Percentiles rank a stretch among this genome's conserved stretches.
These are phyloP conservation scores for Pelagophyceae sp. DNA, from an alignment of 352 stramenopile genomes.

Conservation along the genomic window DNA sequence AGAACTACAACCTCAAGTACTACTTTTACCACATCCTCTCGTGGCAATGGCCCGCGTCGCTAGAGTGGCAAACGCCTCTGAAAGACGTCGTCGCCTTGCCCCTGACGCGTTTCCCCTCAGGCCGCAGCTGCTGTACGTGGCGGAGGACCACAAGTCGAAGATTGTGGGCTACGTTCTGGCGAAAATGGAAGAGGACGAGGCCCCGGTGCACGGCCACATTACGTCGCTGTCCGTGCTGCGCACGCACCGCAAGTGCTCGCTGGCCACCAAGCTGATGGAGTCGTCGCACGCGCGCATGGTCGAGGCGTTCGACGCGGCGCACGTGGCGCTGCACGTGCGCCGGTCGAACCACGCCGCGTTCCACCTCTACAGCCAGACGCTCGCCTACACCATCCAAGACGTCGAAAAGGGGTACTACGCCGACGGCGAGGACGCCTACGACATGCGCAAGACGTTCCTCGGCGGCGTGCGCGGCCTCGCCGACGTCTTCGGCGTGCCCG, in stretches of 20 bases:
- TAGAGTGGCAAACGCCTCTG: too few species aligned
- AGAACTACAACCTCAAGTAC: slow-evolving; percentile 97
- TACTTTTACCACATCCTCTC: slow-evolving; percentile 99
- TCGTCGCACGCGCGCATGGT: slow-evolving; percentile 77
- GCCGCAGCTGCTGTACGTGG: slow-evolving; percentile 96
- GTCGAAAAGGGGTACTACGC: slow-evolving; percentile 99
- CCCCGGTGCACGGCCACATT: slow-evolving; percentile 88
- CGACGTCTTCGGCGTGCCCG: too few species aligned
- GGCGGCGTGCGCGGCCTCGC: too few species aligned
- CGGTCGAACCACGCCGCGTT: slow-evolving; percentile 94
- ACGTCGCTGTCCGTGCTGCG: slow-evolving; percentile 93
- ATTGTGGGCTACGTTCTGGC: slow-evolving; percentile 99
- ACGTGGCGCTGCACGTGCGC: slow-evolving; percentile 97
- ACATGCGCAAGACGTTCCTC: slow-evolving; percentile 90
- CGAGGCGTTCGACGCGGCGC: slow-evolving; percentile 92
- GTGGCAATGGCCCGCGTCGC: too few species aligned
- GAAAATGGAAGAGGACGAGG: slow-evolving; percentile 88
- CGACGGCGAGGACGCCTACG: slow-evolving; percentile 97
- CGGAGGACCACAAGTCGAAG: slow-evolving; percentile 89
- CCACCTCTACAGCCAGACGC: slow-evolving; percentile 93
- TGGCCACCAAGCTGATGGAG: slow-evolving; percentile 97
- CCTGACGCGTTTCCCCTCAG: too few species aligned
- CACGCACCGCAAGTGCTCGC: slow-evolving; percentile 86
- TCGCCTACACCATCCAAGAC: slow-evolving; percentile 96
- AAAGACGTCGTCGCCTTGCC: too few species aligned